Conservation (phyloP, 2,329 filamentous ascomycete species). For the Xylariales sp. region DNA sequence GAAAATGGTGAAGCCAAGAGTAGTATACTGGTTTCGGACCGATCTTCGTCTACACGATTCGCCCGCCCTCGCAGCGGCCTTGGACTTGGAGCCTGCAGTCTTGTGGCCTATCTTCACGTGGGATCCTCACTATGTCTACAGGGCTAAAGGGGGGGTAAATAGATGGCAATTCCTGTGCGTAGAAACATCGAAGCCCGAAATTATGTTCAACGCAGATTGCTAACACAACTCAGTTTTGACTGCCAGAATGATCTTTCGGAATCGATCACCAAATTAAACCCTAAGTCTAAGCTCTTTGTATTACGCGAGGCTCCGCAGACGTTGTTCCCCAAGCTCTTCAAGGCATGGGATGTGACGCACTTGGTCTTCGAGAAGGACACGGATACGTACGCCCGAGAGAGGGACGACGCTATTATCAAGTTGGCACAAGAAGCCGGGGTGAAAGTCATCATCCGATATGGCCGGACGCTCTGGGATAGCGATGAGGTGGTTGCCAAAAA, state of each 20-base stretch:
- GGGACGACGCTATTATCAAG: conserved; percentile 55
- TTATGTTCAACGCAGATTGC: not conserved
- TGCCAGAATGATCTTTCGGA: conserved; percentile 67
- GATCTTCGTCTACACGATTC: conserved; percentile 76
- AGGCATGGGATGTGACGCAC: conserved; percentile 69
- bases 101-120: conserved; percentile 77
- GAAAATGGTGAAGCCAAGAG: conserved; percentile 39
- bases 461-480: conserved; percentile 70
- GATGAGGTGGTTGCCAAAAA: conserved; percentile 65
- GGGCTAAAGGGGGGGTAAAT: conserved; percentile 64
- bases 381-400: conserved; percentile 63
- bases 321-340: conserved; percentile 67
- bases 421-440: conserved; percentile 64
- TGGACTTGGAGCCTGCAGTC: conserved; percentile 63
- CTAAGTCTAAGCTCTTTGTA: conserved; percentile 66
- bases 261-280: conserved; percentile 61
- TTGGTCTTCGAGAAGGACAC: conserved; percentile 77
- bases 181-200: too few relatives aligned
- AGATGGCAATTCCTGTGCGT: conserved; percentile 67
- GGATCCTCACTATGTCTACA: conserved; percentile 78
- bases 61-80: conserved; percentile 65
- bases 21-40: conserved; percentile 77
- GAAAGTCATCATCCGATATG: conserved; percentile 58
- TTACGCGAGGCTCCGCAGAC: conserved; percentile 69
- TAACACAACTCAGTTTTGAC: conserved; percentile 48